Conservation (phyloP, 2,329 filamentous ascomycete species). For the Knoxdaviesia proteae region DNA sequence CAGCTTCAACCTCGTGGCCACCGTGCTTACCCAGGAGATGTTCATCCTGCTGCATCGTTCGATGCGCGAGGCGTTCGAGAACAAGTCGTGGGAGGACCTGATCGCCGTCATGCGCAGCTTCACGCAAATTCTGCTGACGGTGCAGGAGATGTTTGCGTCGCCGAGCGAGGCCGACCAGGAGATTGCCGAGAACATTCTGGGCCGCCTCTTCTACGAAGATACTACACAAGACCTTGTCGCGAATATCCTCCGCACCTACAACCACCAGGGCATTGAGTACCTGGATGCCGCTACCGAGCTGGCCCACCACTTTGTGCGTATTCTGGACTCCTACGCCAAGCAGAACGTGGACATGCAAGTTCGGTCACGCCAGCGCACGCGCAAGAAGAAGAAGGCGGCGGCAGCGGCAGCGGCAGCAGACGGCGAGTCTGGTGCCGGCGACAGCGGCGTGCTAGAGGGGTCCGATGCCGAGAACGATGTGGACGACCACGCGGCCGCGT, state of each 20-base stretch:
- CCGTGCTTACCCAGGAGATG: conserved; percentile 82
- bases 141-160: conserved; percentile 79
- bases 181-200: conserved; percentile 92
- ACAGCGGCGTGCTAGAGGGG: conserved; percentile 5
- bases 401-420: conserved; percentile 8
- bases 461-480: conserved; percentile 27
- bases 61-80: conserved; percentile 59
- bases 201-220: conserved; percentile 96
- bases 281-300: conserved; percentile 83
- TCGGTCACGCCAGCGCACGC: conserved; percentile 53
- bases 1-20: conserved; percentile 71
- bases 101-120: conserved; percentile 84
- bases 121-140: conserved; percentile 78
- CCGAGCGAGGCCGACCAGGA: conserved; percentile 83
- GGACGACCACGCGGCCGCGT: conserved; percentile 48
- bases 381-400: conserved; percentile 43
- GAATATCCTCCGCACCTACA: conserved; percentile 65
- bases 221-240: conserved; percentile 76
- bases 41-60: conserved; percentile 73
- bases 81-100: conserved; percentile 72
- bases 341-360: conserved; percentile 89
- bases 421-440: neutral
- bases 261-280: conserved; percentile 84
- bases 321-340: conserved; percentile 84
- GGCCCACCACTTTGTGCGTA: conserved; percentile 74